These are phyloP conservation scores for Phialophora expanda DNA, from an alignment of 2,329 filamentous ascomycete genomes.

Conservation along the genomic window DNA sequence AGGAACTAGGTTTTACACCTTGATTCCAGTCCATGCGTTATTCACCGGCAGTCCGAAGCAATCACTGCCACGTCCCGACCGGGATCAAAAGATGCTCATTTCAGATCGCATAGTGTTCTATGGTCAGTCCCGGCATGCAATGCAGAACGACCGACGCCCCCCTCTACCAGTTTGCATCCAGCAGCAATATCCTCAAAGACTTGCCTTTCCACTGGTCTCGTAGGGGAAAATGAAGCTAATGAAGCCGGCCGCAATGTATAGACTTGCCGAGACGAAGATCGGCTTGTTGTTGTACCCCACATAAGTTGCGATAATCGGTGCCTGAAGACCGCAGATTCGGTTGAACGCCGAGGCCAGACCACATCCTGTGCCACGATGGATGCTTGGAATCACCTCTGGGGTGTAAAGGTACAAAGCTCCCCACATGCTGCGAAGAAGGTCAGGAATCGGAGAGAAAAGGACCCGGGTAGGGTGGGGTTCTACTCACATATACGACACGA, in stretches of 20 bases:
- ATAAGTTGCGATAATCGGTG: constrained; percentile 58
- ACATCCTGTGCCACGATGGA: constrained; percentile 75
- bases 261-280: constrained; percentile 46
- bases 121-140: neutral
- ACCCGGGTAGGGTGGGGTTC: constrained; percentile 34
- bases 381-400: constrained; percentile 68
- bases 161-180: neutral
- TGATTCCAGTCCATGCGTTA: neutral
- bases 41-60: neutral
- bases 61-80: neutral
- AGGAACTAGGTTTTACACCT: constrained; percentile 28
- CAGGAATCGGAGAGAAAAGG: constrained; percentile 49
- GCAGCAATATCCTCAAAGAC: constrained; percentile 16
- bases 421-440: constrained; percentile 23
- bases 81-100: neutral
- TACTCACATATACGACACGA: constrained; percentile 64
- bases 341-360: constrained; percentile 73
- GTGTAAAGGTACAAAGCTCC: constrained; percentile 78
- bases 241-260: constrained; percentile 41
- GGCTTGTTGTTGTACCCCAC: constrained; percentile 40
- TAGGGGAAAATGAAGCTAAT: constrained; percentile 26
- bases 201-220: constrained; percentile 31
- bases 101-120: neutral
- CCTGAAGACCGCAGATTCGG: constrained; percentile 74
- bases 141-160: neutral